These are phyloP conservation scores for Xerocomus potaroensis DNA, from an alignment of 768 basidiomycete genomes.

Conservation along the genomic window DNA sequence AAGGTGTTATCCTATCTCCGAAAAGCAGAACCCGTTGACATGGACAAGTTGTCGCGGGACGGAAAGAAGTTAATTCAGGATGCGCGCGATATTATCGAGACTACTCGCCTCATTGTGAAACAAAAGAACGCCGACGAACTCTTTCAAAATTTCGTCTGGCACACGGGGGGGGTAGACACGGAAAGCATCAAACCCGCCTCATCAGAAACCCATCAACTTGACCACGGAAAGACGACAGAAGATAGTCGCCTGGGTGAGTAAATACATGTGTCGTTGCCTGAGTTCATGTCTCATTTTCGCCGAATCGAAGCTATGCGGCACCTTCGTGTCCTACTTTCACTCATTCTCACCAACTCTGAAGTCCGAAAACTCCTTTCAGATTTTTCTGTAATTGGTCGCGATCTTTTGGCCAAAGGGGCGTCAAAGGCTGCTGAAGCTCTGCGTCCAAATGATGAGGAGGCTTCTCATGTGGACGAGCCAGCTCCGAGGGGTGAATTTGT, in stretches of 20 bases:
- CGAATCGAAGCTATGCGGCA: slow-evolving; percentile 69
- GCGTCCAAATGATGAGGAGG: slow-evolving; percentile 58
- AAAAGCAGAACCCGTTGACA: slow-evolving; percentile 54
- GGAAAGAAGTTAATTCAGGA: slow-evolving; percentile 77
- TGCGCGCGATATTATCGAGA: slow-evolving; percentile 73
- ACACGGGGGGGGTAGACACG: slow-evolving; percentile 50
- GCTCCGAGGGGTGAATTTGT: slow-evolving; percentile 68
- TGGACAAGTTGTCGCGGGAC: slow-evolving; percentile 65
- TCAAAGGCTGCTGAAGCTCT: slow-evolving; percentile 64
- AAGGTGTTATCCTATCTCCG: slow-evolving; percentile 63
- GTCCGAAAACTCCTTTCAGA: slow-evolving; percentile 85
- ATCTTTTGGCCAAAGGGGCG: slow-evolving; percentile 74
- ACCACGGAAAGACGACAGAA: slow-evolving; percentile 47
- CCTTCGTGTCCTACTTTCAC: slow-evolving; percentile 80
- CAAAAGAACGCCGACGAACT: slow-evolving; percentile 91
- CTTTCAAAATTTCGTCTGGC: slow-evolving; percentile 88
- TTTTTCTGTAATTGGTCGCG: slow-evolving; percentile 73
- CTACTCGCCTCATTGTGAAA: slow-evolving; percentile 62
- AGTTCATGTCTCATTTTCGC: slow-evolving; percentile 6
- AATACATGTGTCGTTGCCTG: not conserved
- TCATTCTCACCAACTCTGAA: slow-evolving; percentile 91
- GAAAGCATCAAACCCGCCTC: slow-evolving; percentile 41
- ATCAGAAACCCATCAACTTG: slow-evolving; percentile 42
- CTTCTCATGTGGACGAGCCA: slow-evolving; percentile 64
- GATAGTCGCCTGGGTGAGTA: slow-evolving; percentile 60